Conservation (phyloP, 1,139 yeast genomes). For the Starmera stellimalicola region DNA sequence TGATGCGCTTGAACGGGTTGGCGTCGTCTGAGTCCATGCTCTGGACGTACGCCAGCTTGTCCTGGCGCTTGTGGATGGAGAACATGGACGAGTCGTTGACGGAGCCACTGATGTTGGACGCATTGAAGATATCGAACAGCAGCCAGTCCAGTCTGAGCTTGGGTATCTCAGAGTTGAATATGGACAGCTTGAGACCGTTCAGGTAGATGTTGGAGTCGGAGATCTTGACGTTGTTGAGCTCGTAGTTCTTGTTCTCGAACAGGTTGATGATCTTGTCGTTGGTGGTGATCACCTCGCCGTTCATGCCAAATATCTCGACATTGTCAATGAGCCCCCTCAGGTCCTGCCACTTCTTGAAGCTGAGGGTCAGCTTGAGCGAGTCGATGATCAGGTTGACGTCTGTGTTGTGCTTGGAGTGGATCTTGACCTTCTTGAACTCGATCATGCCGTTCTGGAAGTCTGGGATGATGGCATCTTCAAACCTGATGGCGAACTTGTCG, state of each 20-base stretch:
- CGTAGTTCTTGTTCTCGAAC: slow-evolving; percentile 32
- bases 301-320: slow-evolving; percentile 52
- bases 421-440: slow-evolving; percentile 41
- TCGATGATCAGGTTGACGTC: slow-evolving; percentile 36
- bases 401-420: slow-evolving; percentile 24
- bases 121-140: slow-evolving; percentile 58
- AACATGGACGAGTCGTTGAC: slow-evolving; percentile 60
- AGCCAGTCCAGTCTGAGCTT: slow-evolving; percentile 48
- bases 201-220: slow-evolving; percentile 39
- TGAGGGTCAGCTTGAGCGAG: slow-evolving; percentile 46
- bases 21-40: slow-evolving; percentile 26
- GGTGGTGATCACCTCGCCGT: slow-evolving; percentile 42
- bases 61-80: slow-evolving; percentile 58
- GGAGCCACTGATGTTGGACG: slow-evolving; percentile 62
- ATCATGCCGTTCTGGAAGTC: slow-evolving; percentile 50
- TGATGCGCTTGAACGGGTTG: slow-evolving; percentile 40
- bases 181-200: slow-evolving; percentile 32
- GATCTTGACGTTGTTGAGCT: slow-evolving; percentile 40
- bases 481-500: slow-evolving; percentile 33
- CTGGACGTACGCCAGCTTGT: slow-evolving; percentile 30
- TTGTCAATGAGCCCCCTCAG: slow-evolving; percentile 60
- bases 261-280: slow-evolving; percentile 31
- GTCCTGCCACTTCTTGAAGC: slow-evolving; percentile 61
- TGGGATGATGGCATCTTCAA: slow-evolving; percentile 36
- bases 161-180: slow-evolving; percentile 60